Evolutionary conservation across 805 yeast species (phyloP).

Genomic region (Candida ponderosae): DNA sequence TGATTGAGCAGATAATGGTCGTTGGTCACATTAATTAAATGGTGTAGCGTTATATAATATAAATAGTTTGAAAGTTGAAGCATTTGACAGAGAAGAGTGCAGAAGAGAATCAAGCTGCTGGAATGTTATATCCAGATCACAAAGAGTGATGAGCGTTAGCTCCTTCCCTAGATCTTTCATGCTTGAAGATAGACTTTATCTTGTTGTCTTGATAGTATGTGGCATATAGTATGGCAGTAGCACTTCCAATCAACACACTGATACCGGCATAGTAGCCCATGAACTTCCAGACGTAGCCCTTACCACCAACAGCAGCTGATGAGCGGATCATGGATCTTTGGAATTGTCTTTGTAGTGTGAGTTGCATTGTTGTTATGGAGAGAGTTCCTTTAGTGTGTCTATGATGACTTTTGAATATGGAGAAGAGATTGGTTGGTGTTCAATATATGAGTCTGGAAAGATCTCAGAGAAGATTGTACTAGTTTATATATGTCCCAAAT

Average conservation of each 20-base stretch:
- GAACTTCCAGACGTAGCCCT: conserved; percentile 5
- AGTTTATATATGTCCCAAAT: no score
- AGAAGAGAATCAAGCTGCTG: no score
- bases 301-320: conserved; percentile 9
- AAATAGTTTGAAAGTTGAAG: no score
- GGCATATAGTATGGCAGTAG: conserved; percentile 11
- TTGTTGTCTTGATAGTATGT: conserved; percentile 19
- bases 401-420: background rate
- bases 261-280: conserved; percentile 13
- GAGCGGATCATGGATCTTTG: conserved; percentile 13
- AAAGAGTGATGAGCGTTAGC: conserved; percentile 3
- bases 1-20: no score
- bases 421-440: no score
- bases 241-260: conserved; percentile 10
- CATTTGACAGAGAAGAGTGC: no score
- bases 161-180: conserved; percentile 5
- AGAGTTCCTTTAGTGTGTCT: background rate
- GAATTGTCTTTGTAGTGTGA: conserved; percentile 10
- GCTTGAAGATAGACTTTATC: conserved; percentile 16
- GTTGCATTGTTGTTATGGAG: no score
- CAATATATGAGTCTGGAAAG: no score
- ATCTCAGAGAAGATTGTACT: no score
- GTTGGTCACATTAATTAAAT: no score
- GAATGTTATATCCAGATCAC: background rate
- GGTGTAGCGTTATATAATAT: no score